Evolutionary conservation across 805 yeast species (phyloP), one percentile per base, ranked within the genome.

Genomic region (Saccharomycopsis fodiens): DNA sequence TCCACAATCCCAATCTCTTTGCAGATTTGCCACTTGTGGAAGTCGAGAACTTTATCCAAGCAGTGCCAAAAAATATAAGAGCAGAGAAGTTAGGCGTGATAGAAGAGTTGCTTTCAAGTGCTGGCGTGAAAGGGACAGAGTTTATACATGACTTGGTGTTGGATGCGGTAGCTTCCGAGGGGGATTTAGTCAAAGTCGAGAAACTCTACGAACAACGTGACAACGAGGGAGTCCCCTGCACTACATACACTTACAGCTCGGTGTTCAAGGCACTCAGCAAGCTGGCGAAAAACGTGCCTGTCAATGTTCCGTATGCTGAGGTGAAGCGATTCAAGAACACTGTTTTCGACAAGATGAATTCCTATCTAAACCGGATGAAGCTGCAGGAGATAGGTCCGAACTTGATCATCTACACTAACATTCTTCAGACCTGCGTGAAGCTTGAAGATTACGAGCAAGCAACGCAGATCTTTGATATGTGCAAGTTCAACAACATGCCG

Each of bases 401-500:
- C 13, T 58, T 66, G 3, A 56, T 59, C 3, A 64, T 79, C 1
- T 79, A 78, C 52, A 70, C 82, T 2, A 74, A 76, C 35, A 68
- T 82, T 4, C 57, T 85, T 35, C 79, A 80, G 50, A 69, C 85
- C 20, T 76, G 82, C 55, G 76, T 79, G 4, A 69, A 75, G 44
- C 57, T 69, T 42, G 65, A 58, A 47, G 73, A 74, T 45, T 76
- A 69, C 50, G 60, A 67, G 15, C 78, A 82, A 51, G 95, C 95
- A 0, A 73, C 74, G 46, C 78, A 78, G 38, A 67, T 85, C 2
- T 93, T 93, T 62, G 87, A 82, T 53, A 77, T 86, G 51, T 79
- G 93, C 88, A 91, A 87, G 58, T 91, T 85, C 1, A 57, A 68
- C 3, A 65, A 68, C 22, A 77, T 88, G 13, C 72, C 76, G 41